Conservation (phyloP, 106 monocot species). For the Apostasia ramifera region DNA sequence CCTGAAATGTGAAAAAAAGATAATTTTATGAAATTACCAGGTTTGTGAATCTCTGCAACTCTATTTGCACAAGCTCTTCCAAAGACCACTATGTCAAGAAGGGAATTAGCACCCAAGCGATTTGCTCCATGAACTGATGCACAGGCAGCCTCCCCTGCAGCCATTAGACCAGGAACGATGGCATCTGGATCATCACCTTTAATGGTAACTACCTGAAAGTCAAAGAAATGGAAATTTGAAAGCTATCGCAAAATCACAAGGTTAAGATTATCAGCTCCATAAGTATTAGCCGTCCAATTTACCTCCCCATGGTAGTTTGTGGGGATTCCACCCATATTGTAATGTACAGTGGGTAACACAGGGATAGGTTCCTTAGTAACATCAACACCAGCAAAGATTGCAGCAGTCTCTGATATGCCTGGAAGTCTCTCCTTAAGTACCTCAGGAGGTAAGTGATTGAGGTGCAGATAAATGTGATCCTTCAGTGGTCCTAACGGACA, state of each 20-base stretch:
- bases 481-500: constrained; percentile 67
- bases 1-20: neutral
- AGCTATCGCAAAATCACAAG: neutral
- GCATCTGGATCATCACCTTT: constrained; percentile 74
- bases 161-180: constrained; percentile 88
- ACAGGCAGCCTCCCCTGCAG: constrained; percentile 97
- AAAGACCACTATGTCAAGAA: constrained; percentile 98
- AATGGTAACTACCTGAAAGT: constrained; percentile 61
- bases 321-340: constrained; percentile 99
- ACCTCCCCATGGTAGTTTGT: constrained; percentile 98
- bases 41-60: constrained; percentile 76
- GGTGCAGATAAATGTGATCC: constrained; percentile 93
- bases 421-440: constrained; percentile 98
- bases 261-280: too few relatives aligned
- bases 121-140: constrained; percentile 99
- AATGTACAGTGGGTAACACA: constrained; percentile 96
- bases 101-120: constrained; percentile 92
- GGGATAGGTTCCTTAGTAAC: constrained; percentile 99
- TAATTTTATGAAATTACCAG: constrained; percentile 35
- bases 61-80: constrained; percentile 98
- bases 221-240: neutral
- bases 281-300: neutral
- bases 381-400: constrained; percentile 98
- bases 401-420: constrained; percentile 99
- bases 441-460: constrained; percentile 94